These are phyloP conservation scores for Phaeosphaeria sp. DNA, from an alignment of 2,329 filamentous ascomycete species.

Conservation along the genomic window DNA sequence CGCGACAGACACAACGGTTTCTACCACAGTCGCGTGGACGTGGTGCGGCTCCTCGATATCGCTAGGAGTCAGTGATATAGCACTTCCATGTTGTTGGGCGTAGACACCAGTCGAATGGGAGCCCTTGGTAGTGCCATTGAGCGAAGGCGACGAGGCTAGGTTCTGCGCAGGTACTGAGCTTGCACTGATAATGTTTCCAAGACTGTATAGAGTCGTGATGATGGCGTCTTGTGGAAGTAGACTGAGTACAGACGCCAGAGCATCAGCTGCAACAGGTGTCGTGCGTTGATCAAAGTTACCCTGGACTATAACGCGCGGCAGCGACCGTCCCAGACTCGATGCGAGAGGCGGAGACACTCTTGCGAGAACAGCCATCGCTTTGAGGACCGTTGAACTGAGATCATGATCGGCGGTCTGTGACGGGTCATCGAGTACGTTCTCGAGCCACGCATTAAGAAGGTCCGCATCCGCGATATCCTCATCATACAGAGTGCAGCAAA, in stretches of 20 bases:
- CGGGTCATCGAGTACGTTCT: slow-evolving; percentile 78
- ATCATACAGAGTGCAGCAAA: slow-evolving; percentile 85
- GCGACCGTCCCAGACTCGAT: slow-evolving; percentile 75
- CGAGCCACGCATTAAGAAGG: slow-evolving; percentile 81
- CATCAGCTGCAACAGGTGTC: slow-evolving; percentile 80
- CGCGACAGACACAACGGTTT: slow-evolving; percentile 91
- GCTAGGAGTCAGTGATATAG: slow-evolving; percentile 77
- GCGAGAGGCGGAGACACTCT: slow-evolving; percentile 76
- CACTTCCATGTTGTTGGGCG: slow-evolving; percentile 69
- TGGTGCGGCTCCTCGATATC: slow-evolving; percentile 80
- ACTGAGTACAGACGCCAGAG: slow-evolving; percentile 80
- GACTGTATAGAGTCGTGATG: slow-evolving; percentile 92
- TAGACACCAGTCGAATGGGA: slow-evolving; percentile 47
- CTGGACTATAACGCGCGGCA: slow-evolving; percentile 89
- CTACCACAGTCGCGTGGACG: slow-evolving; percentile 88
- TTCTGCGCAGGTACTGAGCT: slow-evolving; percentile 61
- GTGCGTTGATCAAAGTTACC: slow-evolving; percentile 73
- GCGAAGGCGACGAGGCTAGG: slow-evolving; percentile 52
- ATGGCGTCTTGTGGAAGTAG: slow-evolving; percentile 88
- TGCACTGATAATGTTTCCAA: slow-evolving; percentile 93
- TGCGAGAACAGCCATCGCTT: slow-evolving; percentile 82
- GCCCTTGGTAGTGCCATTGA: slow-evolving; percentile 59
- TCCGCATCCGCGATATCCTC: slow-evolving; percentile 83
- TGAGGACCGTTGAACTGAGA: slow-evolving; percentile 79
- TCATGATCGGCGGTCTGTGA: slow-evolving; percentile 81